Base-by-base conservation (phyloP, 2,329 filamentous ascomycete species). In the Cercospora sesami region DNA sequence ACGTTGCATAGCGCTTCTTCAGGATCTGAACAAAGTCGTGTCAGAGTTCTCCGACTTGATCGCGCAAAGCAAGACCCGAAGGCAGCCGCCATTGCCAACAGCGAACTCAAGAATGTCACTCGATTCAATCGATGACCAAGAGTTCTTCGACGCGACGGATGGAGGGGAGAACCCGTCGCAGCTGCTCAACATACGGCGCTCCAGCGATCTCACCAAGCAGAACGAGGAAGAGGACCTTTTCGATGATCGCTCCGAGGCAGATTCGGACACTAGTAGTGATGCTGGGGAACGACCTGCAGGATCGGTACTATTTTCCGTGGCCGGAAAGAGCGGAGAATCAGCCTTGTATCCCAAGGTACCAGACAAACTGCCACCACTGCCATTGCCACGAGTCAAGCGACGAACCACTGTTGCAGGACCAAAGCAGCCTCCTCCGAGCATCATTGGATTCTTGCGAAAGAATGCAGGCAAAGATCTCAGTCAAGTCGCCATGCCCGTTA, bases 391-490 rank as follows among this genome's bases (percentile, higher is more conserved):
- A 0, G 84, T 96, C 2, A 80, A 84, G 45, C 88, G 95, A 36
- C 88, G 95, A 66, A 84, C 82, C 6, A 90, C 87, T 0, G 88
- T 99, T 16, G 86, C 89, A 3, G 84, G 91, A 1, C 89, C 94
- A 6, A 93, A 90, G 30, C 89, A 93, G 14, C 83, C 89, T 66
- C 95, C 95, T 0, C 95, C 95, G 0, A 97, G 93, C 78, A 83
- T 99, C 63, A 97, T 99, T 72, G 92, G 92, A 0, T 97, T 98
- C 78, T 85, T 98, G 33, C 89, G 95, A 73, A 99, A 98, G 80
- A 99, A 99, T 74, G 95, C 98, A 9, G 95, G 95, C 77, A 99
- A 99, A 80, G 95, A 99, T 79, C 84, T 99, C 60, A 97, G 93
- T 68, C 96, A 93, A 2, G 96, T 99, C 72, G 94, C 93, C 59